Evolutionary conservation across 768 basidiomycete species (phyloP), one percentile per base, ranked within the genome.

Genomic region (Lentinula sp.): DNA sequence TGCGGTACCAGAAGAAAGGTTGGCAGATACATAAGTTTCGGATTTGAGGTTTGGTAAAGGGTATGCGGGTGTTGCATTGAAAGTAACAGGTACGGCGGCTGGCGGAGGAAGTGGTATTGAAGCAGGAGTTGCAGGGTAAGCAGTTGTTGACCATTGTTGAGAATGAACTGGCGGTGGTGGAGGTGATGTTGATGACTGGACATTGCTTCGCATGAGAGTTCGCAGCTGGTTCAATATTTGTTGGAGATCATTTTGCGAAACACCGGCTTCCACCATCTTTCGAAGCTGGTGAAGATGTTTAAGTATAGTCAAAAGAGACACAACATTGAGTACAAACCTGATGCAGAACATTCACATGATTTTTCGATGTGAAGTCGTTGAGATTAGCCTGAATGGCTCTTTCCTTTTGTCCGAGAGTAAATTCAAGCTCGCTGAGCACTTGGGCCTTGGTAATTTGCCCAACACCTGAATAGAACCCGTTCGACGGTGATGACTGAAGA

Each of bases 341-440:
- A 61, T 87, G 84, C 35, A 98, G 76, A 35, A 95, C 84, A 57
- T 78, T 80, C 8, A 97, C 80, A 63, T 98, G 93, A 59, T 81
- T 85, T 62, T 85, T 83, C 1, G 88, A 78, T 9, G 77, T 71
- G 15, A 76, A 67, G 68, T 98, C 93, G 69, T 86, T 88, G 0
- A 87, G 90, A 64, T 92, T 92, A 1, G 76, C 64, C 66, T 90
- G 89, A 2, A 91, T 65, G 10, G 79, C 77, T 6, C 90, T 85
- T 67, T 94, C 88, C 70, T 93, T 93, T 68, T 91, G 87, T 51
- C 86, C 82, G 35, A 95, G 78, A 7, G 88, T 87, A 49, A 89
- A 91, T 64, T 95, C 88, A 3, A 95, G 77, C 71, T 94, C 91
- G 53, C 85, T 85, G 5, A 93, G 78, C 4, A 96, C 94, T 72